These are phyloP conservation scores for Pythium aristosporum DNA, from an alignment of 352 stramenopile species.

Conservation along the genomic window DNA sequence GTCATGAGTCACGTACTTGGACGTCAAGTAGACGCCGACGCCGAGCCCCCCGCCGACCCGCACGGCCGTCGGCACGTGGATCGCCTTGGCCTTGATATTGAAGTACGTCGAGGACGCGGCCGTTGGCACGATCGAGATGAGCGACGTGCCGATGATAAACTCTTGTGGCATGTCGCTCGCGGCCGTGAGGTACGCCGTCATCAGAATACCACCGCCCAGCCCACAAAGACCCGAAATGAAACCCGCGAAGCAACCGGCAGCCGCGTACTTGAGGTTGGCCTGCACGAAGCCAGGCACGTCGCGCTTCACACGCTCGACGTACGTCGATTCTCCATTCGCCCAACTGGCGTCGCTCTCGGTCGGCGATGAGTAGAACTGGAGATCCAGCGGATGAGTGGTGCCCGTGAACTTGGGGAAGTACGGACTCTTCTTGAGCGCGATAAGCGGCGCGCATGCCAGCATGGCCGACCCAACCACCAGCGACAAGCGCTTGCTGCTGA, in stretches of 20 bases:
- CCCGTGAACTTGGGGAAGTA: constrained; percentile 78
- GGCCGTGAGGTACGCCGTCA: constrained; percentile 83
- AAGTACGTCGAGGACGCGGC: constrained; percentile 78
- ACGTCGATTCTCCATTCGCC: constrained; percentile 28
- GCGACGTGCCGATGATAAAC: constrained; percentile 81
- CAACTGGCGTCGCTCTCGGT: neutral
- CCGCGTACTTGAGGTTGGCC: constrained; percentile 77
- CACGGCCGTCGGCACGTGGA: constrained; percentile 71
- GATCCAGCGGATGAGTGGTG: constrained; percentile 51
- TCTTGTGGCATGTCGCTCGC: constrained; percentile 85
- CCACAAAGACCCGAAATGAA: constrained; percentile 86
- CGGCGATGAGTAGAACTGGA: constrained; percentile 73
- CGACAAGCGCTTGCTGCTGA: constrained; percentile 75
- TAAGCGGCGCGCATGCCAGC: constrained; percentile 72
- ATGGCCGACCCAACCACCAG: constrained; percentile 78
- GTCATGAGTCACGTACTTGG: constrained; percentile 81
- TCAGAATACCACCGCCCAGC: constrained; percentile 81
- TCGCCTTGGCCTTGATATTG: constrained; percentile 75
- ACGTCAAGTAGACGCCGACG: constrained; percentile 68
- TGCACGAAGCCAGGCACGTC: constrained; percentile 47
- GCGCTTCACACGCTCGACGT: constrained; percentile 40
- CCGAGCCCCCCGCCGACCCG: constrained; percentile 68
- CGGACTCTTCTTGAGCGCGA: constrained; percentile 79
- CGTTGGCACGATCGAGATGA: constrained; percentile 80
- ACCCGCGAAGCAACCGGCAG: constrained; percentile 64